phyloP scores from a whole-genome alignment of 257 asterid genomes.

The Scutellaria galericulata region DNA sequence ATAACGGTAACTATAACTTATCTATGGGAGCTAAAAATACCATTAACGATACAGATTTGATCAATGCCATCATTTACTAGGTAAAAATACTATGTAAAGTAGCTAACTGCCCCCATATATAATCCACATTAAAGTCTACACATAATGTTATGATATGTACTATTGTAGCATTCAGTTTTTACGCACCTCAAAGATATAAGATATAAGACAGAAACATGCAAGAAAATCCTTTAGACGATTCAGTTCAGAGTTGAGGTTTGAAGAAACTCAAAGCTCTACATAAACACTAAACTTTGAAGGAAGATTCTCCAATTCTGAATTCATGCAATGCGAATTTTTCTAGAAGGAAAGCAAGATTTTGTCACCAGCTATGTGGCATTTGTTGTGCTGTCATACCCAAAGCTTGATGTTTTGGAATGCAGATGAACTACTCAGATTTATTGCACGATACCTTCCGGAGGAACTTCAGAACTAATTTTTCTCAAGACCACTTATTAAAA shows the following conservation, averaged over 20 bases:
- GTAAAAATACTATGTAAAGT: conserved; percentile 3
- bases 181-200: not conserved
- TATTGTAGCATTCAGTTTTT: not conserved
- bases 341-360: not conserved
- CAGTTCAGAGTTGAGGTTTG: not conserved
- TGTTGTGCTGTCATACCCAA: too few species aligned
- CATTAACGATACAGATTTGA: not conserved
- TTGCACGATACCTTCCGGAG: not conserved
- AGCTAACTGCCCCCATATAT: conserved; percentile 2
- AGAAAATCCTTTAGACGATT: not conserved
- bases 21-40: not conserved
- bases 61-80: conserved; percentile 9
- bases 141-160: not conserved
- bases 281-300: not conserved
- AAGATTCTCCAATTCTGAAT: not conserved
- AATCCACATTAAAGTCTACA: not conserved
- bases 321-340: not conserved
- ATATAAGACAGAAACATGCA: not conserved
- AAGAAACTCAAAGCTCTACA: conserved; percentile 18
- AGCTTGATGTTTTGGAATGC: not conserved
- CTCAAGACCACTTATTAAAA: not conserved
- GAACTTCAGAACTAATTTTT: conserved; percentile 8
- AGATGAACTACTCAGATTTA: not conserved
- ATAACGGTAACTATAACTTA: not conserved
- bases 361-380: conserved; percentile 10